phyloP scores from a whole-genome alignment of 1,284 basidiomycete species.

The Cryptococcus sp. region DNA sequence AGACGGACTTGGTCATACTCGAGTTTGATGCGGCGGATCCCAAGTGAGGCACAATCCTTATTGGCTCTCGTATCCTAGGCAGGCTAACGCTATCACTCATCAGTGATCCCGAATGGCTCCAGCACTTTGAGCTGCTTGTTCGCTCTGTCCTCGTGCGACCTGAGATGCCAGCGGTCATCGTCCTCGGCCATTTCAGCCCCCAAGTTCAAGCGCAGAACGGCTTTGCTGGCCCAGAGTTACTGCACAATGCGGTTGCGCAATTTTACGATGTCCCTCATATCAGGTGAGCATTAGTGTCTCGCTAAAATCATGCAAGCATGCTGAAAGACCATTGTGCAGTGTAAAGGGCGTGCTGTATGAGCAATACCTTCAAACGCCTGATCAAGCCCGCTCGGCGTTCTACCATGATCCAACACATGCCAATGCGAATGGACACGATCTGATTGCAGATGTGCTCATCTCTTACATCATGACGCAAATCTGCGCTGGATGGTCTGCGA shows the following conservation, averaged over 20 bases:
- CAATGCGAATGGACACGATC: constrained; percentile 72
- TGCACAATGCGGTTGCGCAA: constrained; percentile 83
- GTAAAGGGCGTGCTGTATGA: constrained; percentile 79
- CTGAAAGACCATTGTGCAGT: constrained; percentile 50
- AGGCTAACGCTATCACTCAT: constrained; percentile 2
- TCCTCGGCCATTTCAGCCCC: constrained; percentile 88
- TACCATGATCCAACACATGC: constrained; percentile 83
- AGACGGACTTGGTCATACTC: constrained; percentile 86
- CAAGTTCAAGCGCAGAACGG: constrained; percentile 76
- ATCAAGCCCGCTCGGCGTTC: constrained; percentile 65
- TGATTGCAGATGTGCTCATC: constrained; percentile 80
- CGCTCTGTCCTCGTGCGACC: constrained; percentile 84
- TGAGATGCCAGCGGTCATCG: constrained; percentile 82
- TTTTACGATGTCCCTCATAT: constrained; percentile 94
- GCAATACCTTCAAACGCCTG: constrained; percentile 73
- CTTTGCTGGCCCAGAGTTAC: constrained; percentile 81
- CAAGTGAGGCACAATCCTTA: constrained; percentile 57
- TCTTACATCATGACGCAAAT: constrained; percentile 85
- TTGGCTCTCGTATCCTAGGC: not conserved
- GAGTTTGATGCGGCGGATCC: constrained; percentile 88
- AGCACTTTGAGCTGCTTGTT: constrained; percentile 85
- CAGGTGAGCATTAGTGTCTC: constrained; percentile 54
- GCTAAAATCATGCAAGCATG: not conserved
- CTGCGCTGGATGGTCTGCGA: constrained; percentile 78
- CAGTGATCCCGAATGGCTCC: constrained; percentile 70